Evolutionary conservation across 2,329 filamentous ascomycete genomes (phyloP), one percentile per base, ranked within the genome.

Genomic region (Penicillium sp.): DNA sequence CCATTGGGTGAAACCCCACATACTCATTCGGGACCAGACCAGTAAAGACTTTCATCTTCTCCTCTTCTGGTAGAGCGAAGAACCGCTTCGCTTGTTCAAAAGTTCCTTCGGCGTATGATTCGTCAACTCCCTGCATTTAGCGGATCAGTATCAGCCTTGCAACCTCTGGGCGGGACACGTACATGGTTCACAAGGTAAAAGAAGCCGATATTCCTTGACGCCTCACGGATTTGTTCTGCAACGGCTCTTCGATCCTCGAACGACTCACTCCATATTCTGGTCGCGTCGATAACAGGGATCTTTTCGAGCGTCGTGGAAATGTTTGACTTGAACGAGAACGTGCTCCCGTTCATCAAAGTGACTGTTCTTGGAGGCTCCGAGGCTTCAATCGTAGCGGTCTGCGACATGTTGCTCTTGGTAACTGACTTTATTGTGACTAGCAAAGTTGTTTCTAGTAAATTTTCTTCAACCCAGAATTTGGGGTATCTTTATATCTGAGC

Each of bases 11-110:
- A 38, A 52, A 52, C 1, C 49, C 49, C 6, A 52, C 29, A 35
- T 52, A 52, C 29, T 52, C 49, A 21, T 52, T 52, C 17, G 49
- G 29, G n/a, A 52, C 49, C 15, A 52, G 29, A 2, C 49, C 49
- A 3, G 49, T 52, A n/a, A 52, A 52, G 7, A 38, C 49, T 29
- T 52, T 30, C 49, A 52, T 52, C 29, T 52, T 52, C 30, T 38
- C 35, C n/a, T 35, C 49, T n/a, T 52, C 49, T 5, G 49, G 49
- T 8, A 52, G 49, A 9, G 49, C 49, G n/a, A 52, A 52, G n/a
- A 52, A 52, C 19, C 49, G 49, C 29, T 52, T 52, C 5, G 49
- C 49, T 35, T 52, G 49, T 13, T 52, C 49, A 17, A 52, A 52
- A 3, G 49, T 52, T 17, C n/a, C 46, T 23, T 21, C 5, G 3